These are phyloP conservation scores for Fusarium miscanthi DNA, from an alignment of 2,329 filamentous ascomycete species.

Conservation along the genomic window DNA sequence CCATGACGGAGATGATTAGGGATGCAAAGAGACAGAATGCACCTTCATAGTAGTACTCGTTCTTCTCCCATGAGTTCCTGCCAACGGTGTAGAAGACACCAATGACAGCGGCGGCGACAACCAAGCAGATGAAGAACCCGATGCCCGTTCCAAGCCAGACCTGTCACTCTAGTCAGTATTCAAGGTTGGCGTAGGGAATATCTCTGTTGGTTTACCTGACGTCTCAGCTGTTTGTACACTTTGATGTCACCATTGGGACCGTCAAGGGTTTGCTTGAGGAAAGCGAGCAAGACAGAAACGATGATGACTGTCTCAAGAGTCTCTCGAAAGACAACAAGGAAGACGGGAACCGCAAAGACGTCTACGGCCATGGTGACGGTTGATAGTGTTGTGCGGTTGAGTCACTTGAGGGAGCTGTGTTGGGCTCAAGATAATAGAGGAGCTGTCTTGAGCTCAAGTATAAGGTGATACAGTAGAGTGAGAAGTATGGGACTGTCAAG, in stretches of 20 bases:
- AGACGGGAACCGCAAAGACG: constrained; percentile 82
- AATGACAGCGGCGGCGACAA: constrained; percentile 75
- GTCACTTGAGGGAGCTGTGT: background rate
- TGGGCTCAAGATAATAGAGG: background rate
- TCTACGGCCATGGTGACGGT: constrained; percentile 66
- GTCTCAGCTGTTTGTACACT: constrained; percentile 74
- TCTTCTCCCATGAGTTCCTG: constrained; percentile 71
- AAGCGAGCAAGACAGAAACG: constrained; percentile 86
- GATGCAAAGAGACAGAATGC: constrained; percentile 79
- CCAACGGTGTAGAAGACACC: constrained; percentile 77
- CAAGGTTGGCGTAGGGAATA: background rate
- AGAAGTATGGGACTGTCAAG: background rate
- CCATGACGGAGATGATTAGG: constrained; percentile 84
- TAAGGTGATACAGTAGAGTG: background rate
- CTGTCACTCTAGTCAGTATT: constrained; percentile 33
- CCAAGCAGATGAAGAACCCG: constrained; percentile 73
- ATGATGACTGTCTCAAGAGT: constrained; percentile 85
- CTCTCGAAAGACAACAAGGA: constrained; percentile 92
- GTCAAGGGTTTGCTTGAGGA: constrained; percentile 82
- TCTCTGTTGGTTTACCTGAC: constrained; percentile 62
- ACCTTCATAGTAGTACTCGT: constrained; percentile 85
- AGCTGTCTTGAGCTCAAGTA: background rate
- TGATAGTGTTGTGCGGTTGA: background rate
- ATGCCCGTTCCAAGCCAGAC: constrained; percentile 72
- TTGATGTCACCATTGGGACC: constrained; percentile 69